phyloP scores from a whole-genome alignment of 305 asterid genomes.

The Plantago lanceolata region DNA sequence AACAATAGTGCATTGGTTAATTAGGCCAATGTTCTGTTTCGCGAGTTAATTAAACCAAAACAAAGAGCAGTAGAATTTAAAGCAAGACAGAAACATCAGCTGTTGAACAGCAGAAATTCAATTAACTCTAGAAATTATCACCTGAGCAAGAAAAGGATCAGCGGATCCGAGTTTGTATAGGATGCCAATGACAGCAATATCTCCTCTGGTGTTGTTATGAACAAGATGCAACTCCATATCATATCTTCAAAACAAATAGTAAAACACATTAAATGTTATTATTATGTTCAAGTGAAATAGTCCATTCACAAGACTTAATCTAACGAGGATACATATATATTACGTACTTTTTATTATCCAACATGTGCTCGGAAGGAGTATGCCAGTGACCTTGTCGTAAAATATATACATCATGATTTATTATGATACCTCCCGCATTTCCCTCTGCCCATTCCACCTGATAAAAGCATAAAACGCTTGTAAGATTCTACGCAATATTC shows the following conservation, averaged over 20 bases:
- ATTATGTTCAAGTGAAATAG: too few species aligned
- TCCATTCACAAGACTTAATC: too few species aligned
- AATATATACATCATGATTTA: conserved; percentile 24
- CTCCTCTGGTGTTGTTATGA: conserved; percentile 37
- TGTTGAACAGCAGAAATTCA: not conserved
- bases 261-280: too few species aligned
- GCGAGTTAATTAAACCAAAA: not conserved
- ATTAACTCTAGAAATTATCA: not conserved
- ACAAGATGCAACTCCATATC: conserved; percentile 64
- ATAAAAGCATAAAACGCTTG: not conserved
- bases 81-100: not conserved
- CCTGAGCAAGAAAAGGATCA: conserved; percentile 46
- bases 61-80: not conserved
- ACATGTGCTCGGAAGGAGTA: conserved; percentile 32
- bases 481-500: not conserved
- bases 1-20: not conserved
- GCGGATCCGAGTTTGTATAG: conserved; percentile 47
- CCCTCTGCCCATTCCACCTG: conserved; percentile 30
- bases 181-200: conserved; percentile 46
- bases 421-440: conserved; percentile 27
- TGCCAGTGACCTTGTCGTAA: conserved; percentile 33
- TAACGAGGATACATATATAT: too few species aligned
- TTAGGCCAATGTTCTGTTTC: not conserved
- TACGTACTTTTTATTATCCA: conserved; percentile 19
- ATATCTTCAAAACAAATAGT: too few species aligned